phyloP scores from a whole-genome alignment of 2,329 filamentous ascomycete species.

The Cordyceps farinosa region DNA sequence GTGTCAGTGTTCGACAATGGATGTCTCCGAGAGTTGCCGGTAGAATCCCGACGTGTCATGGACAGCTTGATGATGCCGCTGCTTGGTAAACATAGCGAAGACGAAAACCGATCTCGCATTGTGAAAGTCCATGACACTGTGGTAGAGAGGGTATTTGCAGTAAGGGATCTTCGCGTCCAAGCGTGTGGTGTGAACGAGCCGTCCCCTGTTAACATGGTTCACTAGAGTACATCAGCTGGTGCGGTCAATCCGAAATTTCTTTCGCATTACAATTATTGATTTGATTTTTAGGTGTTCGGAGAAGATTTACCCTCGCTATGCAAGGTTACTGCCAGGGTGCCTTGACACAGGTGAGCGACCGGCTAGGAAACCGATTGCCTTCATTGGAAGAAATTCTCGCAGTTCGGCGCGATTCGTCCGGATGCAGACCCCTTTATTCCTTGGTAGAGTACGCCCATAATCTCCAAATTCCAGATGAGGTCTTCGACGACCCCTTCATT shows the following conservation, averaged over 20 bases:
- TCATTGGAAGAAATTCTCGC: slow-evolving; percentile 22
- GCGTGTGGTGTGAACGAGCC: background rate
- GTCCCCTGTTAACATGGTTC: background rate
- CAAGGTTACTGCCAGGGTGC: slow-evolving; percentile 21
- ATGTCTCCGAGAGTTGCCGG: slow-evolving; percentile 19
- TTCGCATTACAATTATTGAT: background rate
- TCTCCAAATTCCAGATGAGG: slow-evolving; percentile 22
- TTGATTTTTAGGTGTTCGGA: slow-evolving; percentile 19
- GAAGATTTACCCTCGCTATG: slow-evolving; percentile 22
- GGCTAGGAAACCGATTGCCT: slow-evolving; percentile 15
- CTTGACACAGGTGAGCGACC: slow-evolving; percentile 21
- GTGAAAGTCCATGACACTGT: slow-evolving; percentile 22
- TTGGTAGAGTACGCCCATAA: slow-evolving; percentile 25
- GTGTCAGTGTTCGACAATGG: slow-evolving; percentile 25
- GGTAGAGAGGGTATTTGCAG: slow-evolving; percentile 17
- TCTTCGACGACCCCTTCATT: slow-evolving; percentile 22
- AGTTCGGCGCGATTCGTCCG: slow-evolving; percentile 22
- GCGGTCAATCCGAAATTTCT: background rate
- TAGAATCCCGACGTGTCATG: slow-evolving; percentile 20
- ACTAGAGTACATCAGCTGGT: background rate
- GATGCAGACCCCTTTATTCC: slow-evolving; percentile 23
- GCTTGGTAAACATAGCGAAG: background rate
- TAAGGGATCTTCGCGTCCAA: background rate
- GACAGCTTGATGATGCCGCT: slow-evolving; percentile 23
- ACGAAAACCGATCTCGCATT: slow-evolving; percentile 15